These are phyloP conservation scores for Zoysia pacifica DNA, from an alignment of 176 grass and related monocot species.

Conservation along the genomic window DNA sequence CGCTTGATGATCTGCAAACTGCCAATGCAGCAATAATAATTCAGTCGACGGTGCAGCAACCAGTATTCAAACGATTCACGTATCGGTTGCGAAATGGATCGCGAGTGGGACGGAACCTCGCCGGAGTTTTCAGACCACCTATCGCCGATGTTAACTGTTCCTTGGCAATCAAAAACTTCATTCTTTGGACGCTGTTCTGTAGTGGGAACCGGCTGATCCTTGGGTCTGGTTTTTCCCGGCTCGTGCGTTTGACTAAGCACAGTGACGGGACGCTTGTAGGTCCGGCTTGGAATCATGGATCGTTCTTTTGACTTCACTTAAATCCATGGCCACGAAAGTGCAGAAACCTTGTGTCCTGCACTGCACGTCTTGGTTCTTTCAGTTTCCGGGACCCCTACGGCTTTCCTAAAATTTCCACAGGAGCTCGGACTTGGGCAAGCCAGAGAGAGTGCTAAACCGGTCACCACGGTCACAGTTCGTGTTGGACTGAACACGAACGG, in stretches of 20 bases:
- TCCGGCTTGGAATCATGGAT: not conserved
- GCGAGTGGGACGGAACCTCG: not conserved
- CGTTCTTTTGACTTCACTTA: constrained; percentile 2
- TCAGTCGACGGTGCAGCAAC: not conserved
- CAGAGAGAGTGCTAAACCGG: not conserved
- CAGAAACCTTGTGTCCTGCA: not conserved
- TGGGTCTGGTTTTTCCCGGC: not conserved
- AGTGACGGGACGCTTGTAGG: not conserved
- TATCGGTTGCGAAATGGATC: not conserved
- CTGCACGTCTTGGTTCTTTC: constrained; percentile 16
- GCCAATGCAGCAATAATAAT: constrained; percentile 3
- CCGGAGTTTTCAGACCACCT: not conserved
- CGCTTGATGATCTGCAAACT: not conserved
- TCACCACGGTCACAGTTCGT: not conserved
- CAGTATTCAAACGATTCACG: not conserved
- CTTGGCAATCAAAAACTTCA: not conserved
- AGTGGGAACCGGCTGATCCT: not conserved
- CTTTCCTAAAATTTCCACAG: constrained; percentile 32
- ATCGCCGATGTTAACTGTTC: not conserved
- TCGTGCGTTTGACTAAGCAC: constrained; percentile 35
- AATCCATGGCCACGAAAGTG: not conserved
- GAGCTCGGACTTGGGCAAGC: not conserved
- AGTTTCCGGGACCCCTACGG: not conserved
- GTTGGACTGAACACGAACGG: not conserved
- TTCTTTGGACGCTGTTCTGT: too few relatives aligned